These are phyloP conservation scores for Geosmithia putterillii DNA, from an alignment of 2,329 filamentous ascomycete species.

Conservation along the genomic window DNA sequence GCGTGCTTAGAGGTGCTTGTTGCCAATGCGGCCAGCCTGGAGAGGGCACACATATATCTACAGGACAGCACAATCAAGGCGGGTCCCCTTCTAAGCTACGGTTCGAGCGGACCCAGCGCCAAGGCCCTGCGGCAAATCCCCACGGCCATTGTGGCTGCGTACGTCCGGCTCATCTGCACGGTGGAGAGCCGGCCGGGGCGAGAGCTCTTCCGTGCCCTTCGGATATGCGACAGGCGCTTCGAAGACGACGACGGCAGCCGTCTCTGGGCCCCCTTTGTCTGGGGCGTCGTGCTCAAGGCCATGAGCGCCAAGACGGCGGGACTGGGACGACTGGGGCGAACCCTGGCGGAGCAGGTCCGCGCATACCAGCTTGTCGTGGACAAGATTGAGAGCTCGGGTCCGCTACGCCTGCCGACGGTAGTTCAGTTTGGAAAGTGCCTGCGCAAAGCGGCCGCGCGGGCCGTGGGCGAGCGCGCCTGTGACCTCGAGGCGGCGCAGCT, in stretches of 20 bases:
- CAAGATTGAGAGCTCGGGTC: constrained; percentile 12
- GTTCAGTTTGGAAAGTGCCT: constrained; percentile 11
- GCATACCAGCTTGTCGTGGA: constrained; percentile 14
- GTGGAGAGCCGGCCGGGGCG: not conserved
- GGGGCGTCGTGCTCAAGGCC: constrained; percentile 18
- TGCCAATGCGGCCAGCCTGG: constrained; percentile 32
- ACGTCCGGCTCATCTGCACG: constrained; percentile 21
- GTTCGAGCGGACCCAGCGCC: constrained; percentile 9
- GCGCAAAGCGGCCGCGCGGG: constrained; percentile 6
- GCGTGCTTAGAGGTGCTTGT: constrained; percentile 44
- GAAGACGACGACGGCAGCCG: not conserved
- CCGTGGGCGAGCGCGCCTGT: constrained; percentile 5
- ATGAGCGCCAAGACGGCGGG: not conserved
- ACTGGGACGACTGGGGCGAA: constrained; percentile 1
- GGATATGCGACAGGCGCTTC: constrained; percentile 6
- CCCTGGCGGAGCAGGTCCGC: constrained; percentile 14
- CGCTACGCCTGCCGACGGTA: constrained; percentile 8
- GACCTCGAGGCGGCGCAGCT: constrained; percentile 5
- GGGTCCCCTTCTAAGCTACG: not conserved
- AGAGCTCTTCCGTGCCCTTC: constrained; percentile 17
- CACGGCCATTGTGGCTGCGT: constrained; percentile 32
- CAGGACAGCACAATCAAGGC: constrained; percentile 20
- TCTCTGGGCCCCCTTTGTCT: constrained; percentile 16
- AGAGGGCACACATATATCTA: constrained; percentile 36
- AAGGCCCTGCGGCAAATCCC: constrained; percentile 11